A percentile compares a stretch with the other conserved stretches of the same genome.
Conservation (phyloP, 2,329 filamentous ascomycete species). For the Tolypocladium inflatum region DNA sequence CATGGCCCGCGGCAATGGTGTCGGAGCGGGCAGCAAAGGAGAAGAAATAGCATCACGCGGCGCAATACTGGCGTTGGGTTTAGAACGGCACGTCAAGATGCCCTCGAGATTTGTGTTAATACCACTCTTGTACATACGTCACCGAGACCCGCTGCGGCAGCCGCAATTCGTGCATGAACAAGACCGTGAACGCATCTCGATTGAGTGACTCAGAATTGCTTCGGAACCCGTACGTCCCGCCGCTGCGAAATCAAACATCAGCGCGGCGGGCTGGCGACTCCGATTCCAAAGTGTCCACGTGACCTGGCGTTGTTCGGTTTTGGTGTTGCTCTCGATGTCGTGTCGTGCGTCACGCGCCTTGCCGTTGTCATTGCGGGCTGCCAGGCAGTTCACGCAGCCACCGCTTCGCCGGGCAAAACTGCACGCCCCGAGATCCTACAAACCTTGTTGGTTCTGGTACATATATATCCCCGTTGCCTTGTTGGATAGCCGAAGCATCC, state of each 20-base stretch:
- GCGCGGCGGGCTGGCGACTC: neutral
- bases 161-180: neutral
- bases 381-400: neutral
- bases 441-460: neutral
- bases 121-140: neutral
- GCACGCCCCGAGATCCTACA: neutral
- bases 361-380: neutral
- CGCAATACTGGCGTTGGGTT: constrained; percentile 2
- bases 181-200: neutral
- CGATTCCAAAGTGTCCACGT: constrained; percentile 5
- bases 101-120: neutral
- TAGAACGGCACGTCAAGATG: constrained; percentile 1
- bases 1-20: neutral
- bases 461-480: neutral
- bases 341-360: neutral
- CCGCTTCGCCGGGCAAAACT: neutral
- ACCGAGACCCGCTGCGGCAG: neutral
- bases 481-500: neutral
- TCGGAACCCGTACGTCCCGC: neutral
- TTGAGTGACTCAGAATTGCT: neutral
- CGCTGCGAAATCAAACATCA: neutral
- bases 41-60: neutral
- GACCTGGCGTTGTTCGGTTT: constrained; percentile 5
- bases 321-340: constrained; percentile 12
- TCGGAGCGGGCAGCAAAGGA: neutral